A percentile compares a stretch with the other conserved stretches of the same genome.
Conservation (phyloP, 2,329 filamentous ascomycete genomes). For the Hypocrella siamensis region DNA sequence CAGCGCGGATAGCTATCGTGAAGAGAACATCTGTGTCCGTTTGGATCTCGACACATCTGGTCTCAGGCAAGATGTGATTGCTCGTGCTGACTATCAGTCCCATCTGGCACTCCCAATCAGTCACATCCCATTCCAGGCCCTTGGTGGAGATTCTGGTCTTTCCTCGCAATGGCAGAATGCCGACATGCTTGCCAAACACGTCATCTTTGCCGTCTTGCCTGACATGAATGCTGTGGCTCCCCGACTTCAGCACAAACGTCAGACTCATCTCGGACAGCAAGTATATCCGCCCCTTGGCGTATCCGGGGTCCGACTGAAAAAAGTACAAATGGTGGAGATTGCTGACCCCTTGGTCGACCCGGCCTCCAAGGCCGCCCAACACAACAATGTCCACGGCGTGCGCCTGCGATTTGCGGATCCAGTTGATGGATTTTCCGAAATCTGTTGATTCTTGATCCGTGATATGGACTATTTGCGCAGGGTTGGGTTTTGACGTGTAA, state of each 20-base stretch:
- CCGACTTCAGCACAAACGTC: constrained; percentile 62
- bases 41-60: constrained; percentile 44
- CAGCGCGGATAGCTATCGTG: constrained; percentile 47
- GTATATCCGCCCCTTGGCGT: constrained; percentile 46
- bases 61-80: constrained; percentile 52
- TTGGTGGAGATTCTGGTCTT: constrained; percentile 61
- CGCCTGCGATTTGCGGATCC: constrained; percentile 28
- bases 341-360: constrained; percentile 84
- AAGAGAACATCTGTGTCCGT: constrained; percentile 54
- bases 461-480: constrained; percentile 50
- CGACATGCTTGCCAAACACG: constrained; percentile 62
- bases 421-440: constrained; percentile 66
- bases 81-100: constrained; percentile 64
- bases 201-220: constrained; percentile 29
- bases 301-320: constrained; percentile 35
- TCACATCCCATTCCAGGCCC: constrained; percentile 85
- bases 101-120: constrained; percentile 63
- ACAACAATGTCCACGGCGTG: constrained; percentile 50
- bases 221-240: constrained; percentile 52
- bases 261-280: constrained; percentile 70
- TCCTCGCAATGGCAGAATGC: constrained; percentile 74
- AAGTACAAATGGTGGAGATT: constrained; percentile 73
- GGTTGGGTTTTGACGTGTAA: constrained; percentile 38
- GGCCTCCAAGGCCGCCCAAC: constrained; percentile 72
- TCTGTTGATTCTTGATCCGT: constrained; percentile 81